Conservation (phyloP, 371 early-diverging fungal genomes). For the Lichtheimia corymbifera region DNA sequence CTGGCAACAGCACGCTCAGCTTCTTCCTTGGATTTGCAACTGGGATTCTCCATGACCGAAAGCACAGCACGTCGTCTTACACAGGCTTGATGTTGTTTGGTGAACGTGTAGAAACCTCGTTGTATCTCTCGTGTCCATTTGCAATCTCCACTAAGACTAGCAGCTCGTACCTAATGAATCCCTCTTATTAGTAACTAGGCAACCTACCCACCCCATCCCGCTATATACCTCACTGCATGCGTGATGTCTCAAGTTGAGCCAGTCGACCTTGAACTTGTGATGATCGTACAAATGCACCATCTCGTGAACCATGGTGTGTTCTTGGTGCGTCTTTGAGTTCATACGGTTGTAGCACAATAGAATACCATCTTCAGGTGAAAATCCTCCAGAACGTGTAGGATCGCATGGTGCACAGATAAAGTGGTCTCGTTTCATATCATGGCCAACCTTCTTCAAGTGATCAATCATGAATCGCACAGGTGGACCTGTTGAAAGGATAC, state of each 20-base stretch:
- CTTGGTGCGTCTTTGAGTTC: conserved; percentile 71
- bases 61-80: conserved; percentile 88
- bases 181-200: not conserved
- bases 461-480: conserved; percentile 85
- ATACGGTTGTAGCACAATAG: conserved; percentile 87
- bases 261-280: conserved; percentile 80
- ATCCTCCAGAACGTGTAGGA: conserved; percentile 78
- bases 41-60: conserved; percentile 75
- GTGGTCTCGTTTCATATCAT: conserved; percentile 56
- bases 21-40: conserved; percentile 70
- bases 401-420: conserved; percentile 85
- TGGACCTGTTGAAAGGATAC: conserved; percentile 58
- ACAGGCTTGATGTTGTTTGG: conserved; percentile 92
- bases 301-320: conserved; percentile 93
- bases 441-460: conserved; percentile 71
- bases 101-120: conserved; percentile 77
- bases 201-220: not conserved
- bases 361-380: conserved; percentile 76
- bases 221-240: conserved; percentile 82
- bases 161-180: conserved; percentile 79
- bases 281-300: conserved; percentile 96
- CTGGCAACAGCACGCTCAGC: conserved; percentile 88
- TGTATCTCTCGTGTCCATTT: conserved; percentile 80
- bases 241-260: conserved; percentile 84
- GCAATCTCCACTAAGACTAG: conserved; percentile 92